Base-by-base conservation (phyloP, 768 basidiomycete species). In the Lactarius quietus region DNA sequence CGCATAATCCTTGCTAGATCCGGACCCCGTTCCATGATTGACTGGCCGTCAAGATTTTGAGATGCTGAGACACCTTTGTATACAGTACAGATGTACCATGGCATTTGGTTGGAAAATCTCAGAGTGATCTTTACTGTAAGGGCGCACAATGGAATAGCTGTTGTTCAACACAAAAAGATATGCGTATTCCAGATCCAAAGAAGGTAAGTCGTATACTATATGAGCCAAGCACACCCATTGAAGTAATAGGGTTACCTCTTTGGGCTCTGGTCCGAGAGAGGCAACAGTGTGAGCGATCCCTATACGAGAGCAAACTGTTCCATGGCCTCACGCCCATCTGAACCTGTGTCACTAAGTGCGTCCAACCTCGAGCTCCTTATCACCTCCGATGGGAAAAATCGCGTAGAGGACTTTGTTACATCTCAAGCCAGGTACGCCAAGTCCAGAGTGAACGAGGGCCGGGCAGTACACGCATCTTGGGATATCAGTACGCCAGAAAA, bases 351-450 rank as follows among this genome's bases (percentile, higher is more conserved):
- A 15, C 31, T 66, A 15, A 66, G 36, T 43, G 35, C 61, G 36
- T 62, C 41, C 20, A 66, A 59, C 41, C 51, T 66, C 33, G 31
- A 58, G 20, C 33, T 41, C 48, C 55, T 73, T 64, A 36, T 65
- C 52, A 77, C 75, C 53, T 71, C 78, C 59, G 79, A 85, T 64
- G 82, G 78, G 51, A 70, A 71, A 10, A 73, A 74, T 3, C 77
- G 78, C 58, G 76, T 89, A 8, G 72, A 72, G 6, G 73, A 78
- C 1, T 89, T 83, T 70, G 68, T 88, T 5, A 76, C 77, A 38
- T 78, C 78, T 62, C 88, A 89, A 67, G 77, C 68, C 36, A 68
- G 74, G 1, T 80, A 83, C 68, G 65, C 78, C 3, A 80, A 78
- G 62, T 68, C 71, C 0, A 82, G 87, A 68, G 80, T 78, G 6